phyloP scores from a whole-genome alignment of 768 basidiomycete genomes.

The Crassisporium funariophilum region DNA sequence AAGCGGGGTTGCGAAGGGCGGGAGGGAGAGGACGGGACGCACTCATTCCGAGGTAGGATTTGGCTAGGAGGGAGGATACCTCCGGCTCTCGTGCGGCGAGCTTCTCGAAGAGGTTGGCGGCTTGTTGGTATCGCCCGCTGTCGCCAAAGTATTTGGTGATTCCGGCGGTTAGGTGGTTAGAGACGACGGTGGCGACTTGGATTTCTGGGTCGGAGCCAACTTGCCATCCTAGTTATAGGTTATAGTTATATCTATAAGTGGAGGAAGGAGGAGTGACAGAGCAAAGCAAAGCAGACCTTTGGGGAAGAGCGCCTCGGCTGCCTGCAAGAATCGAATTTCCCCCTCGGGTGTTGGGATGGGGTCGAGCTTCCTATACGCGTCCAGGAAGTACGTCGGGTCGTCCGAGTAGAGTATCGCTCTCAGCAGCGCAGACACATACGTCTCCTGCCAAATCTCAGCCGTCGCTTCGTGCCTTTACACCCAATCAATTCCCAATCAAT shows the following conservation, averaged over 20 bases:
- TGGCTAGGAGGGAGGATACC: constrained; percentile 83
- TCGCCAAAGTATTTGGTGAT: constrained; percentile 98
- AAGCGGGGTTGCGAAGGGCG: no score
- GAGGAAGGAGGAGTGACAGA: not conserved
- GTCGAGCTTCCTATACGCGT: constrained; percentile 94
- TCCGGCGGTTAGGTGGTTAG: constrained; percentile 94
- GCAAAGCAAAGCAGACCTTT: constrained; percentile 52
- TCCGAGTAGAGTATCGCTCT: constrained; percentile 95
- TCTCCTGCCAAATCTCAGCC: constrained; percentile 94
- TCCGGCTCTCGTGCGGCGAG: constrained; percentile 85
- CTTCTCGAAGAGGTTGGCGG: constrained; percentile 94
- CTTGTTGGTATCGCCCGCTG: constrained; percentile 81
- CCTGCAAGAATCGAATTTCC: constrained; percentile 88
- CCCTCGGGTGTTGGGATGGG: constrained; percentile 89
- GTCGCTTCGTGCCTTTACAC: constrained; percentile 80
- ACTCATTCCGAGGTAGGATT: constrained; percentile 98
- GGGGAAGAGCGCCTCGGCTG: constrained; percentile 84
- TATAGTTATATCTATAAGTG: no score
- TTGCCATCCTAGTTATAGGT: constrained; percentile 77
- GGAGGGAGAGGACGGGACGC: no score
- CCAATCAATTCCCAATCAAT: constrained; percentile 3
- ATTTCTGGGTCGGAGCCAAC: constrained; percentile 98
- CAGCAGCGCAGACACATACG: constrained; percentile 90
- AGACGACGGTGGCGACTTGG: constrained; percentile 94
- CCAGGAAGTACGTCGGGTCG: constrained; percentile 87